These are phyloP conservation scores for Neohortaea acidophila DNA, from an alignment of 495 filamentous ascomycete genomes.

Conservation along the genomic window DNA sequence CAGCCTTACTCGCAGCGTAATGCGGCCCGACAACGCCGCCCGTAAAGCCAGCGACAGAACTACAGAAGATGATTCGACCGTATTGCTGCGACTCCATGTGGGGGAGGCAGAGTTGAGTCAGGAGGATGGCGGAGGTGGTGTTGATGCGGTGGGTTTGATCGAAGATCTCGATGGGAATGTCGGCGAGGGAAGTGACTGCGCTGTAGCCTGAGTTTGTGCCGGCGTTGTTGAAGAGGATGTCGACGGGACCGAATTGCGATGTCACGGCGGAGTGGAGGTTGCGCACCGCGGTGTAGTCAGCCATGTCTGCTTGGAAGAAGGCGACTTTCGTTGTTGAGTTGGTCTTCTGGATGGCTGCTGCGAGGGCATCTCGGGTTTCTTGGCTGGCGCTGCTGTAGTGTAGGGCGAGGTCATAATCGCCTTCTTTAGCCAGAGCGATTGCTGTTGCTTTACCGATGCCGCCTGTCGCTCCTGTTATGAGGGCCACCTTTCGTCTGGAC, in stretches of 20 bases:
- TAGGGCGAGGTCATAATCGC: constrained; percentile 18
- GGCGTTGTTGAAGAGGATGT: constrained; percentile 30
- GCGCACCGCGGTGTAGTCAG: constrained; percentile 22
- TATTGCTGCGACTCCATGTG: constrained; percentile 21
- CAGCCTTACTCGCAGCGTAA: constrained; percentile 24
- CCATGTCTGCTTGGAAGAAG: constrained; percentile 25
- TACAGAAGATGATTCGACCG: constrained; percentile 22
- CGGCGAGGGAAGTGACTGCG: constrained; percentile 19
- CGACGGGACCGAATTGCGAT: constrained; percentile 14
- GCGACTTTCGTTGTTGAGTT: constrained; percentile 9
- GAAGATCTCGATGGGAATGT: constrained; percentile 23
- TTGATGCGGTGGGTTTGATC: constrained; percentile 23
- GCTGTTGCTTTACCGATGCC: constrained; percentile 23
- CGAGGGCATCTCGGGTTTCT: constrained; percentile 14
- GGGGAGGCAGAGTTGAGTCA: constrained; percentile 25
- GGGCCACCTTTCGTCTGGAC: constrained; percentile 2
- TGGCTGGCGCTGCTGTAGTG: constrained; percentile 22
- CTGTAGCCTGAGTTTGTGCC: constrained; percentile 17
- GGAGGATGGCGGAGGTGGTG: constrained; percentile 21
- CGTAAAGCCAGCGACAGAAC: constrained; percentile 22
- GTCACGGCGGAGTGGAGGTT: constrained; percentile 20
- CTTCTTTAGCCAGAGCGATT: constrained; percentile 16
- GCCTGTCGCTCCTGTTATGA: constrained; percentile 23
- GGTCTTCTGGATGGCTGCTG: constrained; percentile 2
- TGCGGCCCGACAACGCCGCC: constrained; percentile 28